phyloP scores from a whole-genome alignment of 2,329 filamentous ascomycete genomes.

The Calonectria honghensis region DNA sequence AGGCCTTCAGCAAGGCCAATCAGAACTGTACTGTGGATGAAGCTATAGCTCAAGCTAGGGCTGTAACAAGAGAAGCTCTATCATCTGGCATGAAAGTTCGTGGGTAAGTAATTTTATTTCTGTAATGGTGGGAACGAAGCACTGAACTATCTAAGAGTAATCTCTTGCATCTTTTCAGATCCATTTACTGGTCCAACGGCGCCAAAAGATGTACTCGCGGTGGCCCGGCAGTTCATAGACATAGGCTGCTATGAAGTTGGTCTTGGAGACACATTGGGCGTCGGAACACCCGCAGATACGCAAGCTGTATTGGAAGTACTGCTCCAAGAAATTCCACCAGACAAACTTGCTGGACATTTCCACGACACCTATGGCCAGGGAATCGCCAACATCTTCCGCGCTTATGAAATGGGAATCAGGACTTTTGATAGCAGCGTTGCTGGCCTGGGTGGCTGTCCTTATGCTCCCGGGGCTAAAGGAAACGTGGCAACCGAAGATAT shows the following conservation, averaged over 20 bases:
- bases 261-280: constrained; percentile 40
- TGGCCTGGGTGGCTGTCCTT: constrained; percentile 39
- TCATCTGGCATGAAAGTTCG: constrained; percentile 35
- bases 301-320: constrained; percentile 24
- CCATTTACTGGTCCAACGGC: constrained; percentile 33
- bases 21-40: constrained; percentile 40
- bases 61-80: constrained; percentile 26
- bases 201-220: constrained; percentile 12
- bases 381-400: constrained; percentile 31
- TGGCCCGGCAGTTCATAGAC: constrained; percentile 30
- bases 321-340: constrained; percentile 19
- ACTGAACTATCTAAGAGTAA: neutral
- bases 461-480: constrained; percentile 39
- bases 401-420: constrained; percentile 39
- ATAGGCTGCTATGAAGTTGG: constrained; percentile 46
- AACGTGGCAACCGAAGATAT: constrained; percentile 43
- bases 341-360: constrained; percentile 39
- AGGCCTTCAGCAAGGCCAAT: constrained; percentile 41
- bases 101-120: constrained; percentile 21
- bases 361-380: constrained; percentile 41
- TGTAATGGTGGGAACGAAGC: neutral
- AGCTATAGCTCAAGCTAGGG: constrained; percentile 27
- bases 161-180: constrained; percentile 40
- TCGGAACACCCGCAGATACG: constrained; percentile 32
- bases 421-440: constrained; percentile 39